Percentiles rank a stretch among this genome's conserved stretches.
Evolutionary conservation across 2,329 filamentous ascomycete genomes (phyloP).

Genomic region (Tolypocladium guangdongense): DNA sequence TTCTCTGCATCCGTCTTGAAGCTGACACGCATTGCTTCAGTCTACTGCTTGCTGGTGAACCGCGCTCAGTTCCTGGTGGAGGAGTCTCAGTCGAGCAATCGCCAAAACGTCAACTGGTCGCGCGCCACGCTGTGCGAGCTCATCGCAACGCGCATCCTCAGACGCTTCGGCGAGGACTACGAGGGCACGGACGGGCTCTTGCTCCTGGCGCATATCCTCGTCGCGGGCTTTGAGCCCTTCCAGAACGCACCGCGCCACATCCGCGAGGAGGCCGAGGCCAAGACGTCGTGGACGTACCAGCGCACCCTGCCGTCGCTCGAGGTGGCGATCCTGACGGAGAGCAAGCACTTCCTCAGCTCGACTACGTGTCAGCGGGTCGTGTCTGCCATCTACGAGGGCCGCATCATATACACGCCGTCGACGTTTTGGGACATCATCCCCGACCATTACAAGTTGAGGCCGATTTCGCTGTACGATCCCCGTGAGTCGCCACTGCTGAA

Average conservation of each 20-base stretch:
- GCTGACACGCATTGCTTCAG: constrained; percentile 23
- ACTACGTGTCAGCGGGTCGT: constrained; percentile 75
- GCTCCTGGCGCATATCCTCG: constrained; percentile 65
- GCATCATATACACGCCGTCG: constrained; percentile 72
- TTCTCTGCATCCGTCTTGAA: not conserved
- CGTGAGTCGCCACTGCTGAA: constrained; percentile 65
- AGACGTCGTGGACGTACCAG: constrained; percentile 35
- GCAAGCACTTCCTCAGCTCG: constrained; percentile 66
- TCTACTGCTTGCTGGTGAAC: constrained; percentile 78
- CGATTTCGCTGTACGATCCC: constrained; percentile 72
- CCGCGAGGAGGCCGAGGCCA: constrained; percentile 42
- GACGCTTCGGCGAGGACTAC: constrained; percentile 70
- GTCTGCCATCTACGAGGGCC: constrained; percentile 69
- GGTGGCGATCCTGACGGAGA: constrained; percentile 72
- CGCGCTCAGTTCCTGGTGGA: constrained; percentile 69
- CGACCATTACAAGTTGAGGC: constrained; percentile 75
- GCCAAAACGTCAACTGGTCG: constrained; percentile 72
- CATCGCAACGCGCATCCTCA: constrained; percentile 65
- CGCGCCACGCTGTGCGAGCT: constrained; percentile 71
- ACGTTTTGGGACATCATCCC: constrained; percentile 76
- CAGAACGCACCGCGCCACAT: constrained; percentile 67
- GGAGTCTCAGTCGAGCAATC: constrained; percentile 62
- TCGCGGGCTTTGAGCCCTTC: constrained; percentile 77
- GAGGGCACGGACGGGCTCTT: constrained; percentile 60
- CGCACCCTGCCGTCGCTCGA: constrained; percentile 67